Evolutionary conservation across 805 yeast genomes (phyloP).

Genomic region (Candida maesae): DNA sequence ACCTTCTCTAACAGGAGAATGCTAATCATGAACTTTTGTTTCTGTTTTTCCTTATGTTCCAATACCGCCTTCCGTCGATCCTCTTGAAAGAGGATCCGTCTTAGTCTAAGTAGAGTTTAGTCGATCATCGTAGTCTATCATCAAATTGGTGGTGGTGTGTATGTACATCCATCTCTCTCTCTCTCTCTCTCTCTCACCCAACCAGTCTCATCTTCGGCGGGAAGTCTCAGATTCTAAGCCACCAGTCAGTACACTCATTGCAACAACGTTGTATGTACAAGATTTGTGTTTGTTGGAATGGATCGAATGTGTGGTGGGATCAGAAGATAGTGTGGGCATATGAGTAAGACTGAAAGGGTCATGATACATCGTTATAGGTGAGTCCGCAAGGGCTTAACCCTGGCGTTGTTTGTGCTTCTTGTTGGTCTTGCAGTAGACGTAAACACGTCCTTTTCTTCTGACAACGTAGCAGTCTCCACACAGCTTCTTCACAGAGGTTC

Average conservation of each 20-base stretch:
- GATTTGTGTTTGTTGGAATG: neutral
- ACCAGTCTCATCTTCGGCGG: too few relatives aligned
- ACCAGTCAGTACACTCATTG: too few relatives aligned
- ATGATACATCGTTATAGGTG: slow-evolving; percentile 1
- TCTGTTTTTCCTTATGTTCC: too few relatives aligned
- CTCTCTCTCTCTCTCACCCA: too few relatives aligned
- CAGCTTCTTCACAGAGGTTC: slow-evolving; percentile 89
- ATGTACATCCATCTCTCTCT: neutral
- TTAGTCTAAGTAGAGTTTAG: too few relatives aligned
- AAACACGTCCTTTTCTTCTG: slow-evolving; percentile 91
- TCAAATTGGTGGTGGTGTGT: neutral
- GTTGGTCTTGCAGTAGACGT: slow-evolving; percentile 88
- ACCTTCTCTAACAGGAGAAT: too few relatives aligned
- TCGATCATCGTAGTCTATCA: slow-evolving; percentile 1
- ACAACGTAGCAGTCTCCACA: slow-evolving; percentile 87
- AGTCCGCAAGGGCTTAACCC: slow-evolving; percentile 44
- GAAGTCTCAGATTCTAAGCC: too few relatives aligned
- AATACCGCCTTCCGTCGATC: too few relatives aligned
- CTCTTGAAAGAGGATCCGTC: too few relatives aligned
- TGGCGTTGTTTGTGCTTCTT: slow-evolving; percentile 95
- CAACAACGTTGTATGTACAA: slow-evolving; percentile 4
- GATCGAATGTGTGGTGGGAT: neutral
- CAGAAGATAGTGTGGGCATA: neutral
- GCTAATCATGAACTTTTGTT: too few relatives aligned
- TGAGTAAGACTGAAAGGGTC: neutral